Conservation (phyloP, 768 basidiomycete genomes). For the Tulasnella sp. region DNA sequence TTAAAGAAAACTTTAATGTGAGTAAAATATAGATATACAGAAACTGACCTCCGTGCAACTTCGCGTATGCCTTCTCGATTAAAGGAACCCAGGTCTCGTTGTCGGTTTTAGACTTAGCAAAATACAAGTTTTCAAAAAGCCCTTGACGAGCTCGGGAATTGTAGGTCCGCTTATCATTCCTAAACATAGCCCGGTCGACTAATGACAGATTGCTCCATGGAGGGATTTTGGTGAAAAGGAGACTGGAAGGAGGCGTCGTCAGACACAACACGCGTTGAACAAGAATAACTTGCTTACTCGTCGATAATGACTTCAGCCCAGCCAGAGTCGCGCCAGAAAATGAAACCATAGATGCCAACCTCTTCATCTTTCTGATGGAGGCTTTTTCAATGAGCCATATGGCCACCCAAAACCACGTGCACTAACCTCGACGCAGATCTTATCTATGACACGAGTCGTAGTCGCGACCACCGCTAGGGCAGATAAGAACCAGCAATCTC, state of each 20-base stretch:
- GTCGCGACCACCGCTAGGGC: slow-evolving; percentile 57
- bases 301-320: slow-evolving; percentile 62
- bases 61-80: slow-evolving; percentile 64
- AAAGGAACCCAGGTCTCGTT: slow-evolving; percentile 62
- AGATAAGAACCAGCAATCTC: slow-evolving; percentile 60
- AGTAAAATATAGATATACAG: background rate
- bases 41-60: slow-evolving; percentile 58
- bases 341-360: slow-evolving; percentile 62
- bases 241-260: slow-evolving; percentile 42
- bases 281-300: slow-evolving; percentile 49
- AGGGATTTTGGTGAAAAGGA: slow-evolving; percentile 55
- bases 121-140: slow-evolving; percentile 51
- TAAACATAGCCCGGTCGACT: slow-evolving; percentile 52
- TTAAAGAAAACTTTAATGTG: slow-evolving; percentile 54
- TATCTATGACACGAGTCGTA: slow-evolving; percentile 50
- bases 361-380: slow-evolving; percentile 51
- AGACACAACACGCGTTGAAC: background rate
- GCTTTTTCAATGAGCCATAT: background rate
- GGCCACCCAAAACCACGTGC: background rate
- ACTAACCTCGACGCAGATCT: slow-evolving; percentile 56
- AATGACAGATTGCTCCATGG: slow-evolving; percentile 54
- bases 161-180: slow-evolving; percentile 54
- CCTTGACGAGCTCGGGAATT: slow-evolving; percentile 52
- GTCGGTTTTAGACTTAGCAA: slow-evolving; percentile 51
- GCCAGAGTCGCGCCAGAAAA: slow-evolving; percentile 57